A percentile compares a stretch with the other conserved stretches of the same genome.
Conservation (phyloP, 2,329 filamentous ascomycete genomes). For the Pseudogymnoascus sp. region DNA sequence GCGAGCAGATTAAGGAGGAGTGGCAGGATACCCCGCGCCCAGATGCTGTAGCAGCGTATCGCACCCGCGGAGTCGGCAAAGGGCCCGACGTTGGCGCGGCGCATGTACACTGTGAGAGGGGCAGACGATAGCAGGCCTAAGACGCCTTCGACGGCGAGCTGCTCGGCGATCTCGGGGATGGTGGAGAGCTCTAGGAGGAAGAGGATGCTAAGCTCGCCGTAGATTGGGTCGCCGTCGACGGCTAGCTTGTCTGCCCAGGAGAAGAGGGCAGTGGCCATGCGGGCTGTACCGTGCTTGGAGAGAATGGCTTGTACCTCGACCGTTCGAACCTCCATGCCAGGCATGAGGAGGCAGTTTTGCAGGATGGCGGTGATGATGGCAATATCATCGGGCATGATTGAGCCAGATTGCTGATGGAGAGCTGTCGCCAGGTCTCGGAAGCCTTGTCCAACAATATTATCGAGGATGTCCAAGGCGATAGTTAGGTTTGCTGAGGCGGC, state of each 20-base stretch:
- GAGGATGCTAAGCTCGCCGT: constrained; percentile 82
- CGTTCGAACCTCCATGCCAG: constrained; percentile 64
- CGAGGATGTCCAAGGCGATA: constrained; percentile 61
- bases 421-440: constrained; percentile 75
- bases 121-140: constrained; percentile 72
- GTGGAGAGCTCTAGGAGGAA: constrained; percentile 84
- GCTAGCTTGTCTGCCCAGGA: constrained; percentile 86
- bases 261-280: constrained; percentile 78
- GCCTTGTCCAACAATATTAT: constrained; percentile 69
- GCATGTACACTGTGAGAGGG: constrained; percentile 69
- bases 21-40: constrained; percentile 80
- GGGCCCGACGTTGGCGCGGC: constrained; percentile 62
- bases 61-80: constrained; percentile 63
- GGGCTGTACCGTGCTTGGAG: constrained; percentile 62
- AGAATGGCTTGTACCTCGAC: constrained; percentile 64
- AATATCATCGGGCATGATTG: constrained; percentile 69
- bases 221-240: constrained; percentile 73
- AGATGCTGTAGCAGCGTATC: constrained; percentile 77
- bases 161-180: constrained; percentile 73
- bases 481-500: constrained; percentile 28
- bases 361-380: constrained; percentile 80
- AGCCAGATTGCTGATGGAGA: constrained; percentile 65
- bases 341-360: constrained; percentile 73
- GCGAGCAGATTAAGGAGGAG: constrained; percentile 81
- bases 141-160: constrained; percentile 79